Percentiles rank a stretch among this genome's conserved stretches.
These are phyloP conservation scores for Arthrobotrys sphaeroides DNA, from an alignment of 2,329 filamentous ascomycete species.

Conservation along the genomic window DNA sequence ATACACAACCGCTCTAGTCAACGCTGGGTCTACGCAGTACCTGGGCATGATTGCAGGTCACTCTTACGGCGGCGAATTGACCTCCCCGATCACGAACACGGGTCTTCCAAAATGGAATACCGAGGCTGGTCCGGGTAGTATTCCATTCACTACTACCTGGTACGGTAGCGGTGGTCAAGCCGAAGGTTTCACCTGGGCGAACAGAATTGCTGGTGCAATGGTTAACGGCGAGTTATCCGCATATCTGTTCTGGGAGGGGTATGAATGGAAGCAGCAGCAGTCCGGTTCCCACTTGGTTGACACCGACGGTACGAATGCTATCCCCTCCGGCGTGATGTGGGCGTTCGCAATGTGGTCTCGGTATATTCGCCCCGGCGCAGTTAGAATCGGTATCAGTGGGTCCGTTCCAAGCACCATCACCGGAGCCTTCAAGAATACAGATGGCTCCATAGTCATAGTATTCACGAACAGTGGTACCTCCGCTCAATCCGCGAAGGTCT, in stretches of 20 bases:
- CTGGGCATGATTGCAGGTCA: conserved; percentile 63
- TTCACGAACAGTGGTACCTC: conserved; percentile 59
- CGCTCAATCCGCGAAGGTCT: conserved; percentile 53
- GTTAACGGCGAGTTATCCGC: conserved; percentile 65
- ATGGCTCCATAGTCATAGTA: conserved; percentile 60
- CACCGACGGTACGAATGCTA: conserved; percentile 57
- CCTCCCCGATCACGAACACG: conserved; percentile 61
- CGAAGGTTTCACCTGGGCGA: conserved; percentile 69
- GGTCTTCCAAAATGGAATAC: conserved; percentile 66
- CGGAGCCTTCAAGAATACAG: conserved; percentile 58
- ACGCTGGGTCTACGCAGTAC: conserved; percentile 61
- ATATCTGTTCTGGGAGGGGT: conserved; percentile 69
- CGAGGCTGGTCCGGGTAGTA: conserved; percentile 65
- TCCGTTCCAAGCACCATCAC: conserved; percentile 44
- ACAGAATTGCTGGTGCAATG: conserved; percentile 66
- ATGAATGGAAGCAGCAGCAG: conserved; percentile 60
- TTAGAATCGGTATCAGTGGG: conserved; percentile 60
- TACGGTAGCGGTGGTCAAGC: conserved; percentile 64
- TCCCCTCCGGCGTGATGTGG: conserved; percentile 61
- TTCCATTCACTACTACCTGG: conserved; percentile 64
- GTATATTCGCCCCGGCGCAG: conserved; percentile 62
- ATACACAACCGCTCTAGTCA: conserved; percentile 61
- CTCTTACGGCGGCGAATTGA: conserved; percentile 62
- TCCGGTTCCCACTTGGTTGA: conserved; percentile 60
- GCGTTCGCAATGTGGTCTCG: conserved; percentile 62